Base-by-base conservation (phyloP, 805 yeast species). In the Schizosaccharomyces octosporus region DNA sequence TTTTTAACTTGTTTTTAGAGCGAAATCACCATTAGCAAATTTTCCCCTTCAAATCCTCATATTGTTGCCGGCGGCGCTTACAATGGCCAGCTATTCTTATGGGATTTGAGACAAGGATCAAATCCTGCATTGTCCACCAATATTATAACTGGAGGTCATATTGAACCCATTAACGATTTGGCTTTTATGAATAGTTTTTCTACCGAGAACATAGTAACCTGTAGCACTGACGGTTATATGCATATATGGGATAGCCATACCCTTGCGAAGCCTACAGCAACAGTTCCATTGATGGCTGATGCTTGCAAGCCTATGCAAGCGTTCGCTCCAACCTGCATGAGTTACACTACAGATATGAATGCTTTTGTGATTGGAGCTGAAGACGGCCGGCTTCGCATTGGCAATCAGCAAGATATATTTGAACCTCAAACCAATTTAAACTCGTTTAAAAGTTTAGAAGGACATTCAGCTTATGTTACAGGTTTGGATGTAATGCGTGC, bases 221-320 rank as follows among this genome's bases (percentile, higher is more conserved):
- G 94, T 24, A 82, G 87, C 68, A 98, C 93, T 67, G 98, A 93
- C 69, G 97, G 97, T 4, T 87, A 94, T 1, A 95, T 93, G 31
- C 89, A 89, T 73, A 96, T 93, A 2, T 93, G 98, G 98, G 98
- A 93, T 2, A 65, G 71, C 0, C 75, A 74, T 62, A 62, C 71
- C 55, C 65, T 74, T 19, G 70, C 71, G 36, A 66, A 66, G 43
- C 77, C 77, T n/a, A 48, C 51, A 41, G 65, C 59, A 48, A 15
- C 24, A 55, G 13, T 27, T 21, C 55, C 31, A 17, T 39, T 2
- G 31, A 9, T 31, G 32, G 48, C 48, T 9, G n/a, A 42, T 13
- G 9, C 7, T 27, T 2, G 5, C 1, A 67, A 68, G 65, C 72
- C 69, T 42, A 62, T 64, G 21, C 55, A 70, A 43, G 48, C 48